These are phyloP conservation scores for Debaryomyces coudertii DNA, from an alignment of 1,139 yeast species.

Conservation along the genomic window DNA sequence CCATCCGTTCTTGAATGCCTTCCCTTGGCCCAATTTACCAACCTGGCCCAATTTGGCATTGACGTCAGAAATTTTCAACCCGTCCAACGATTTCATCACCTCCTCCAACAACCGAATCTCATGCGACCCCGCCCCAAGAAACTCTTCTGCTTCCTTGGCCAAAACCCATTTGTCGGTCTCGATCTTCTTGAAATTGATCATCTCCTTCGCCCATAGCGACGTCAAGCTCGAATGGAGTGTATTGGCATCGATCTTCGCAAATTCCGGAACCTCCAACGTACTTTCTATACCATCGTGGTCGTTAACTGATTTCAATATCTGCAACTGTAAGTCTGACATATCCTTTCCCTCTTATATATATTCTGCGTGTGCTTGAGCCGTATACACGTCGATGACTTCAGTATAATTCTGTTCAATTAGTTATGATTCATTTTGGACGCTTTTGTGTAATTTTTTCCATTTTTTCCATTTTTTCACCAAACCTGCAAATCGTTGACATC, in stretches of 20 bases:
- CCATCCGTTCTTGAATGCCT: constrained; percentile 99
- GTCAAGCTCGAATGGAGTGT: constrained; percentile 73
- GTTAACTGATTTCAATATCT: constrained; percentile 64
- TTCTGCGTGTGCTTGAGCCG: background rate
- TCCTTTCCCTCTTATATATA: constrained; percentile 1
- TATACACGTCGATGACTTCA: background rate
- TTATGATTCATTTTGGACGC: constrained; percentile 3
- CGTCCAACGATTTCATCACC: constrained; percentile 74
- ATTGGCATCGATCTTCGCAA: constrained; percentile 40
- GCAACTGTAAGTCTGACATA: constrained; percentile 61
- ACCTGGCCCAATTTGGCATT: constrained; percentile 73
- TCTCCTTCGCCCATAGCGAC: constrained; percentile 82
- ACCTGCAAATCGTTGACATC: constrained; percentile 2
- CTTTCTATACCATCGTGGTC: constrained; percentile 63
- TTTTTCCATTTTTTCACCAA: constrained; percentile 2
- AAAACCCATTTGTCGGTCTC: constrained; percentile 79
- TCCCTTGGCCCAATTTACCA: constrained; percentile 93
- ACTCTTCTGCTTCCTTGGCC: constrained; percentile 82
- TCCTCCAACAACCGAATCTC: constrained; percentile 81
- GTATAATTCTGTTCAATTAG: background rate
- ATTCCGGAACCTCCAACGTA: constrained; percentile 59
- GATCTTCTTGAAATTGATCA: constrained; percentile 72
- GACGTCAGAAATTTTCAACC: constrained; percentile 82
- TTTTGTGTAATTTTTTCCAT: constrained; percentile 5
- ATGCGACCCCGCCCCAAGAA: constrained; percentile 81